phyloP scores from a whole-genome alignment of 208 protist species.

The Sergeia podlipaevii region DNA sequence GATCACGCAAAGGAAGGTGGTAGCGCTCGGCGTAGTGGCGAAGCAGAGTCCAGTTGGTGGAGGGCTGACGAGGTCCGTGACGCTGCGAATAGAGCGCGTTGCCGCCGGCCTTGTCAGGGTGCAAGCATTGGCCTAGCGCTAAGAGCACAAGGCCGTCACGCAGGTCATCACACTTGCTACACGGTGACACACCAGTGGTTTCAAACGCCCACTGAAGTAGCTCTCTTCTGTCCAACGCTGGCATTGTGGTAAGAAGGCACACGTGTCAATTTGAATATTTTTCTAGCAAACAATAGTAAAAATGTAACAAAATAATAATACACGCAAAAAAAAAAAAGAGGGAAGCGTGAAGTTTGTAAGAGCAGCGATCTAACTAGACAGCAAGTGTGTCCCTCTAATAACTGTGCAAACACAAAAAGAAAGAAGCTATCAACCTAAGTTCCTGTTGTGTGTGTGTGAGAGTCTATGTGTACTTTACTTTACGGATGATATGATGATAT shows the following conservation, averaged over 20 bases:
- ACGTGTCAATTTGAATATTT: too few relatives aligned
- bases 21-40: conserved; percentile 22
- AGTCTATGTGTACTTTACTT: too few relatives aligned
- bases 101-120: conserved; percentile 17
- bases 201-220: conserved; percentile 47
- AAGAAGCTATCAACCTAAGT: too few relatives aligned
- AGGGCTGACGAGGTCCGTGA: conserved; percentile 21
- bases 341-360: too few relatives aligned
- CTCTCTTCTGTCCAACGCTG: conserved; percentile 36
- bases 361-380: too few relatives aligned
- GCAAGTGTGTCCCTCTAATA: too few relatives aligned
- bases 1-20: conserved; percentile 38
- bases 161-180: conserved; percentile 52
- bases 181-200: conserved; percentile 29
- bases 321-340: too few relatives aligned
- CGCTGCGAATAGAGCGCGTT: conserved; percentile 27
- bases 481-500: too few relatives aligned
- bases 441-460: too few relatives aligned
- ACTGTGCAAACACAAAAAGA: too few relatives aligned
- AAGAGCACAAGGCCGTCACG: conserved; percentile 57
- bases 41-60: conserved; percentile 52
- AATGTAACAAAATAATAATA: too few relatives aligned
- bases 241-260: neutral
- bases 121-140: conserved; percentile 24
- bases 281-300: too few relatives aligned